Evolutionary conservation across 352 stramenopile genomes (phyloP).

Genomic region (Poterioochromonas sp.): DNA sequence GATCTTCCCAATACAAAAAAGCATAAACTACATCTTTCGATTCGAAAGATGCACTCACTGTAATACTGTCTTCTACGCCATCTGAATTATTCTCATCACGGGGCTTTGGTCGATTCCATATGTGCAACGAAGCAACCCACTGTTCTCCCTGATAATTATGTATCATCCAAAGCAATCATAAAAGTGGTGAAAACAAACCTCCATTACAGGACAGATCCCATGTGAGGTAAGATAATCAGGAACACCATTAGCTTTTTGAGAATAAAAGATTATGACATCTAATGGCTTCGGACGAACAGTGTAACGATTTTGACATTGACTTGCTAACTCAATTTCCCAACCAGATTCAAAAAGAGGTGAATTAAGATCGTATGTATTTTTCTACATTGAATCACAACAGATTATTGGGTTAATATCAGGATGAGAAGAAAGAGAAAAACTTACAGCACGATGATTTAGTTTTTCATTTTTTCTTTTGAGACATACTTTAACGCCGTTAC

Average conservation of each 20-base stretch:
- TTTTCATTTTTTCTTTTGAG: no score
- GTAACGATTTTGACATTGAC: slow-evolving; percentile 27
- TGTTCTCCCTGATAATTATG: slow-evolving; percentile 62
- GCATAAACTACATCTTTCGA: neutral
- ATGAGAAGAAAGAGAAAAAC: no score
- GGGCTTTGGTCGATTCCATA: slow-evolving; percentile 82
- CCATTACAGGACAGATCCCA: slow-evolving; percentile 85
- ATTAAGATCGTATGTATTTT: slow-evolving; percentile 35
- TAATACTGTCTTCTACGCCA: neutral
- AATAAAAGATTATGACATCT: slow-evolving; percentile 94
- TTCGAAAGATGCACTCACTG: slow-evolving; percentile 15
- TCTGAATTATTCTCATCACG: slow-evolving; percentile 35
- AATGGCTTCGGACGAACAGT: slow-evolving; percentile 60
- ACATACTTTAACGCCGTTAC: no score
- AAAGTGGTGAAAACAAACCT: slow-evolving; percentile 34
- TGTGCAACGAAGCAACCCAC: slow-evolving; percentile 91
- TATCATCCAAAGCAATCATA: no score
- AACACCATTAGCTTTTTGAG: slow-evolving; percentile 81
- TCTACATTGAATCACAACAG: neutral
- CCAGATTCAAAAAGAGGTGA: slow-evolving; percentile 37
- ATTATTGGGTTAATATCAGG: neutral
- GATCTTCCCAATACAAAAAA: slow-evolving; percentile 28
- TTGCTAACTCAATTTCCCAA: slow-evolving; percentile 22
- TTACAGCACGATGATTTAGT: no score
- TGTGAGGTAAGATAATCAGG: slow-evolving; percentile 72